Evolutionary conservation across 345 rosid genomes (phyloP).

Genomic region (Viola odorata): DNA sequence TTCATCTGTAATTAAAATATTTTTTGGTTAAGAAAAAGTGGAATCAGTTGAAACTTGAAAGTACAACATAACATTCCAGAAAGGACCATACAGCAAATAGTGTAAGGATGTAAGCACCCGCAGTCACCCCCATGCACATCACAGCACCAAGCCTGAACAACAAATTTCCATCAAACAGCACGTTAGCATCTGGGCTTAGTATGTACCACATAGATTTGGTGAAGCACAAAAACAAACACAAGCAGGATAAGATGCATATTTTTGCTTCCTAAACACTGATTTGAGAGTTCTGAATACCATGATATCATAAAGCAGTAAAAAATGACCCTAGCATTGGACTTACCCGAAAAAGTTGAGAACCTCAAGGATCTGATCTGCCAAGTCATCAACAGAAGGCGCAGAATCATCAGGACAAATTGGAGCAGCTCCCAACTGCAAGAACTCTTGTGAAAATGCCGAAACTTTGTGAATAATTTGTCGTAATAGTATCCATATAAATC

Average conservation of each 20-base stretch:
- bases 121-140: constrained; percentile 97
- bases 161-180: not conserved
- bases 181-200: not conserved
- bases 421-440: constrained; percentile 95
- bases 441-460: constrained; percentile 55
- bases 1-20: constrained; percentile 54
- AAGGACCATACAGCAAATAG: constrained; percentile 76
- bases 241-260: not conserved
- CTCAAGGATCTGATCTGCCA: constrained; percentile 89
- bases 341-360: constrained; percentile 94
- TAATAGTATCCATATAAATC: not conserved
- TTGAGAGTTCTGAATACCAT: not conserved
- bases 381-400: constrained; percentile 75
- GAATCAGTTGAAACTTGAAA: not conserved
- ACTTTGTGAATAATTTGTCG: constrained; percentile 24
- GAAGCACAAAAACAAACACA: not conserved
- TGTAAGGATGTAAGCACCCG: constrained; percentile 93
- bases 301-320: not conserved
- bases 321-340: constrained; percentile 2
- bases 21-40: not conserved
- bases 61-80: not conserved
- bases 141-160: constrained; percentile 77
- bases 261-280: not conserved
- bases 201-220: no score
- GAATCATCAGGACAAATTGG: constrained; percentile 44